Evolutionary conservation across 2,329 filamentous ascomycete species (phyloP), one percentile per base, ranked within the genome.

Genomic region (Apiospora aurea): DNA sequence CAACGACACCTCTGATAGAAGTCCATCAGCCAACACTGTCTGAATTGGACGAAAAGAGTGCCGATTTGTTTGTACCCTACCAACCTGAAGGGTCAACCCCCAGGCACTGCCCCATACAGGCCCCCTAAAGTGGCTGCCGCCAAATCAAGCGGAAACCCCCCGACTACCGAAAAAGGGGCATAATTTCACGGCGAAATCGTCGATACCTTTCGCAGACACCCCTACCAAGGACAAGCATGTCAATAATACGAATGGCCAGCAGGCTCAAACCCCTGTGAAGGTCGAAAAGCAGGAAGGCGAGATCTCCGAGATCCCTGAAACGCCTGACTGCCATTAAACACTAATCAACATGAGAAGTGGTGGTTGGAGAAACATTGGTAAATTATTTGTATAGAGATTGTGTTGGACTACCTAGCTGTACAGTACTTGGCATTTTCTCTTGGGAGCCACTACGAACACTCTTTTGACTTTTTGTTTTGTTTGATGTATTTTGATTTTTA

Each of bases 1-100:
- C 57, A 18, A 29, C 21, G 8, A 69, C 70, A 4, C 64, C 66
- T 4, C 64, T 47, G 26, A 61, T 44, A 5, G 49, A 51, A 26
- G 24, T 67, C 10, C 38, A 46, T 24, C 46, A 71, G 38, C 51
- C 38, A n/a, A 26, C 24, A 5, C 14, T 34, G 18, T 43, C 66
- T 34, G 11, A 64, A 38, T 69, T 24, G 47, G 18, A 47, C 21
- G 24, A 26, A 13, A 5, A 75, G 77, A 8, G 73, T 78, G 21
- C 34, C 1, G 84, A 87, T 69, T 76, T 86, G 29, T 90, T 90
- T 73, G 81, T 90, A 34, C 83, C 83, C 0, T 90, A 89, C 73
- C 86, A 90, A 72, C 87, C 88, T 0, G 84, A 88, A n/a, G 88
- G 88, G 0, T 85, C 87, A 1, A 73, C 80, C 0, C 82, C 87